Evolutionary conservation across 2,329 filamentous ascomycete genomes (phyloP), one percentile per base, ranked within the genome.

Genomic region (Penicillium sp.): DNA sequence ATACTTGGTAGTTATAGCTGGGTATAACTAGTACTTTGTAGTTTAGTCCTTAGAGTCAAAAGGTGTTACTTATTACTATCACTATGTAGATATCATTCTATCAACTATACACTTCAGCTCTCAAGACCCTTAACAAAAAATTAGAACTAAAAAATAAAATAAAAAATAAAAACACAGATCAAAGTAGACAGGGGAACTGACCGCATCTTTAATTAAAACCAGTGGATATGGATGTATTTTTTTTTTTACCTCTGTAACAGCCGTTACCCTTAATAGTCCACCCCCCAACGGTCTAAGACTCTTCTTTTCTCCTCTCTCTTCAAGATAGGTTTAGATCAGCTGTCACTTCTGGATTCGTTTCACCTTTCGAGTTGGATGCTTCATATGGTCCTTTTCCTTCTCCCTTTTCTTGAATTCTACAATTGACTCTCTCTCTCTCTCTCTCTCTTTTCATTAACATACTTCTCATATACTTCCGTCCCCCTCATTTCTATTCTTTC

Each of bases 121-220:
- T 6, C 8, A 27, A 27, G 5, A 31, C 29, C 29, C 29, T 31
- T 1, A 15, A 33, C 10, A 13, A 33, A 6, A 35, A 35, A 35
- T 31, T 31, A 31, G 9, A 31, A 31, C 9, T 35, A 35, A 9
- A 38, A 38, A 35, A 4, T n/a, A 38, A 38, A 9, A 36, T 1
- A 8, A 35, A 35, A 17, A n/a, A n/a, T 8, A 36, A 36, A n/a
- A 47, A 33, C 21, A 33, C n/a, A 49, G 23, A 49, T 49, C 35
- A 36, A 38, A 17, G 13, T 35, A 45, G 25, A 44, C 29, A 31
- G 44, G 59, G 41, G 59, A 54, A 41, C 55, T 57, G 61, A 63
- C 61, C 61, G 58, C 61, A 59, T 55, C 51, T 62, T 63, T 62
- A 64, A 64, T 61, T 62, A 61, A 62, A 61, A 56, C 45, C 53